These are phyloP conservation scores for Phytophthora megakarya DNA, from an alignment of 352 stramenopile species.

Conservation along the genomic window DNA sequence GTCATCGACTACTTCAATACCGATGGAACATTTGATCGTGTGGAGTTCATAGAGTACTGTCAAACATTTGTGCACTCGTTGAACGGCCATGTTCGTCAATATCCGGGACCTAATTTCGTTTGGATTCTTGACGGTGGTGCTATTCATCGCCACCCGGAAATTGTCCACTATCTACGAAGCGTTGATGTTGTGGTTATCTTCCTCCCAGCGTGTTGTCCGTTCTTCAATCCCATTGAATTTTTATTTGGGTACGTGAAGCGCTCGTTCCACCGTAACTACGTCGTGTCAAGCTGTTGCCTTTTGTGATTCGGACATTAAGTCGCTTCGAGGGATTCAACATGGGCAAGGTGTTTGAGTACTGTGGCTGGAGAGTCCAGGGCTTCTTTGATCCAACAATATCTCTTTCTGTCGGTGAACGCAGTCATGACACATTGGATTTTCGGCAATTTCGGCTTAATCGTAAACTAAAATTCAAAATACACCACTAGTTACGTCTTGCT, in stretches of 20 bases:
- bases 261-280: slow-evolving; percentile 1
- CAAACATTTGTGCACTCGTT: neutral
- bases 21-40: slow-evolving; percentile 33
- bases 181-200: slow-evolving; percentile 17
- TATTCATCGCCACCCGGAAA: slow-evolving; percentile 34
- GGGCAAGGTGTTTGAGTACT: neutral
- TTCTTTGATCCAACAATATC: neutral
- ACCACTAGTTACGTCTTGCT: too few relatives aligned
- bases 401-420: neutral
- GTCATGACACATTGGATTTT: too few relatives aligned
- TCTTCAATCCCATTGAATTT: slow-evolving; percentile 9
- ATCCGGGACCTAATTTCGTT: slow-evolving; percentile 28
- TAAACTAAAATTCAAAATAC: too few relatives aligned
- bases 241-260: neutral
- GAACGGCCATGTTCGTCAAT: slow-evolving; percentile 11
- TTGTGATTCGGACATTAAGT: neutral
- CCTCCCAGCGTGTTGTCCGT: neutral
- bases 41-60: neutral
- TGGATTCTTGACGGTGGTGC: slow-evolving; percentile 39
- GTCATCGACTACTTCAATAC: slow-evolving; percentile 32
- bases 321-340: neutral
- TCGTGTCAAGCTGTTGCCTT: neutral
- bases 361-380: neutral
- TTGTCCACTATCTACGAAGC: slow-evolving; percentile 34
- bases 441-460: too few relatives aligned